These are phyloP conservation scores for Caloboletus inedulis DNA, from an alignment of 1,284 basidiomycete species.

Conservation along the genomic window DNA sequence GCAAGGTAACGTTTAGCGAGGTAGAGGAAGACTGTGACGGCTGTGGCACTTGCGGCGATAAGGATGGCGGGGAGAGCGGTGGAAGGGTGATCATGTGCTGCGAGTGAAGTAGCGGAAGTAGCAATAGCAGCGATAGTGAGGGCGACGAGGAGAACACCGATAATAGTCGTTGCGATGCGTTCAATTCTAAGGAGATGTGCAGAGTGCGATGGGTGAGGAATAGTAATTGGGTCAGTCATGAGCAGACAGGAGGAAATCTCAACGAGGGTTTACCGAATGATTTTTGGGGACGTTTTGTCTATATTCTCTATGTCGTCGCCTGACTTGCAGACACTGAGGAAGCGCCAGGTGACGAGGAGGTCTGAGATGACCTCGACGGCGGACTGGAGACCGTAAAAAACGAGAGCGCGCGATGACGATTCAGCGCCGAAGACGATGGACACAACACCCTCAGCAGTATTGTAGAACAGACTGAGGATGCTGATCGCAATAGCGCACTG, in stretches of 20 bases:
- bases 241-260: background rate
- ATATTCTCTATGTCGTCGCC: conserved; percentile 31
- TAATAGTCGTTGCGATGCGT: conserved; percentile 34
- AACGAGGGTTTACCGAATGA: conserved; percentile 29
- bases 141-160: conserved; percentile 37
- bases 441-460: conserved; percentile 32
- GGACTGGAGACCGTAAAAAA: conserved; percentile 51
- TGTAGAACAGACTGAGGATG: conserved; percentile 34
- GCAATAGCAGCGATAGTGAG: conserved; percentile 30
- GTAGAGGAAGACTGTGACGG: conserved; percentile 42
- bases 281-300: conserved; percentile 9
- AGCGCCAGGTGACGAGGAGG: conserved; percentile 37
- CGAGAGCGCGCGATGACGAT: conserved; percentile 43
- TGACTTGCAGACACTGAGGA: conserved; percentile 32
- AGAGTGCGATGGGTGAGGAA: background rate
- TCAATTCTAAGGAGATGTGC: conserved; percentile 35
- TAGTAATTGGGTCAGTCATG: background rate
- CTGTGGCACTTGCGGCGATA: conserved; percentile 39
- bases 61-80: conserved; percentile 37
- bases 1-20: conserved; percentile 45
- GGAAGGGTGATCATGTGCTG: conserved; percentile 38
- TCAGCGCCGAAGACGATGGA: conserved; percentile 46
- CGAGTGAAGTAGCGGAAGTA: background rate
- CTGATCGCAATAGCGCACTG: conserved; percentile 35
- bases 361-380: conserved; percentile 19